A percentile compares a stretch with the other conserved stretches of the same genome.
These are phyloP conservation scores for Condylostoma magnum DNA, from an alignment of 169 alveolate genomes.

Conservation along the genomic window DNA sequence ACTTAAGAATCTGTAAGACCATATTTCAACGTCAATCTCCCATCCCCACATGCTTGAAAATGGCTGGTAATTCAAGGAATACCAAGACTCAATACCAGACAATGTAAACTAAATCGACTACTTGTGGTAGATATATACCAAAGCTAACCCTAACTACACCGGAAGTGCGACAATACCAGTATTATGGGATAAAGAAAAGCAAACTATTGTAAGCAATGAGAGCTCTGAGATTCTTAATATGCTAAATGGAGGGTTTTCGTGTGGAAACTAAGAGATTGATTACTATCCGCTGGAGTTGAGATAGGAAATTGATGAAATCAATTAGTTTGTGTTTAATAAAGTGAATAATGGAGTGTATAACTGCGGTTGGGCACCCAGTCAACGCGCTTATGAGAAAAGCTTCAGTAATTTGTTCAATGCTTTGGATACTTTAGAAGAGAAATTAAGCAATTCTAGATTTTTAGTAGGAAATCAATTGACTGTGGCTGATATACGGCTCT, in stretches of 20 bases:
- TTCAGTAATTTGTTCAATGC: constrained; percentile 5
- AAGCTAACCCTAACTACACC: constrained; percentile 26
- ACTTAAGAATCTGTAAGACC: constrained; percentile 24
- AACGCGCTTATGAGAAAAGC: constrained; percentile 40
- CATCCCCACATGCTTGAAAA: constrained; percentile 7
- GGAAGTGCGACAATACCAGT: constrained; percentile 50
- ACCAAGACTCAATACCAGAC: constrained; percentile 38
- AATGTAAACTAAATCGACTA: constrained; percentile 15
- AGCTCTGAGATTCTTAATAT: constrained; percentile 30
- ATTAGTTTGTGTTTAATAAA: constrained; percentile 39
- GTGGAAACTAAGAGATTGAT: constrained; percentile 25
- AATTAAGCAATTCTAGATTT: background rate
- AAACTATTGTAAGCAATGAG: constrained; percentile 36
- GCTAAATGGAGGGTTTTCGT: constrained; percentile 35
- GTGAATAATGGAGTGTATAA: constrained; percentile 48
- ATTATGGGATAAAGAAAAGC: constrained; percentile 39
- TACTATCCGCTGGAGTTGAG: constrained; percentile 18
- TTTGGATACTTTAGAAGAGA: constrained; percentile 26
- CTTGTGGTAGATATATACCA: constrained; percentile 38
- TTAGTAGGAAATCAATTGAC: constrained; percentile 23
- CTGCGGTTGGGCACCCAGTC: constrained; percentile 49
- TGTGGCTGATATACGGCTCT: constrained; percentile 31
- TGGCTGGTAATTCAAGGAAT: constrained; percentile 27
- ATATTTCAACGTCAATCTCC: constrained; percentile 26
- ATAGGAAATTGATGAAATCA: constrained; percentile 27